These are phyloP conservation scores for Paraphaeosphaeria minitans DNA, from an alignment of 2,329 filamentous ascomycete species.

Conservation along the genomic window DNA sequence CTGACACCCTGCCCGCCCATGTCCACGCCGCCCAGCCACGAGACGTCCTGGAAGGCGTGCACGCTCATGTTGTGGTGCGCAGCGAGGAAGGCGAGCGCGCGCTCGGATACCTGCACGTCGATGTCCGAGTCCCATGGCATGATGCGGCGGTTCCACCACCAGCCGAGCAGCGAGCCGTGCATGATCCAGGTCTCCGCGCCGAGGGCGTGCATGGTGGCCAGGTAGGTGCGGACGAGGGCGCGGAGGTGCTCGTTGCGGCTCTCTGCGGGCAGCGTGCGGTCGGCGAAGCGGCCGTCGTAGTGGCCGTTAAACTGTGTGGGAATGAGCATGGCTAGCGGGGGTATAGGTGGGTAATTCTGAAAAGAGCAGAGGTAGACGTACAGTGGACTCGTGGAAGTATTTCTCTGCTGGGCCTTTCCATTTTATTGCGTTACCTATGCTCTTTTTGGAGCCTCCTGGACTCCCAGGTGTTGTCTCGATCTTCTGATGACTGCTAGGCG, in stretches of 20 bases:
- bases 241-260: slow-evolving; percentile 56
- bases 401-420: slow-evolving; percentile 26
- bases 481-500: background rate
- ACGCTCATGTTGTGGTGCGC: slow-evolving; percentile 67
- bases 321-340: too few relatives aligned
- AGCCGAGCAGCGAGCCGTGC: slow-evolving; percentile 65
- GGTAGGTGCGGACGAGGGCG: slow-evolving; percentile 60
- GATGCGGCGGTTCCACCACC: slow-evolving; percentile 67
- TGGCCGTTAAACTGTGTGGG: slow-evolving; percentile 56
- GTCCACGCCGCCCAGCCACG: background rate
- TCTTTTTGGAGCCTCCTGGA: slow-evolving; percentile 15
- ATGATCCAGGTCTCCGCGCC: slow-evolving; percentile 67
- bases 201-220: slow-evolving; percentile 61
- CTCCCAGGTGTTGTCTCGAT: slow-evolving; percentile 3
- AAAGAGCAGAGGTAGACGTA: slow-evolving; percentile 15
- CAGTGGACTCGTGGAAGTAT: slow-evolving; percentile 45
- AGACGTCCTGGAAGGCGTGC: slow-evolving; percentile 43
- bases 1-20: slow-evolving; percentile 16
- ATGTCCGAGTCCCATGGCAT: slow-evolving; percentile 67
- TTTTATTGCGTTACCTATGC: slow-evolving; percentile 14
- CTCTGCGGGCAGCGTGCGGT: slow-evolving; percentile 51
- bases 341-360: background rate
- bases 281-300: slow-evolving; percentile 63
- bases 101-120: slow-evolving; percentile 63
- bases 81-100: slow-evolving; percentile 61